phyloP scores from a whole-genome alignment of 1,284 basidiomycete species.

The Cutaneotrichosporon sp. region DNA sequence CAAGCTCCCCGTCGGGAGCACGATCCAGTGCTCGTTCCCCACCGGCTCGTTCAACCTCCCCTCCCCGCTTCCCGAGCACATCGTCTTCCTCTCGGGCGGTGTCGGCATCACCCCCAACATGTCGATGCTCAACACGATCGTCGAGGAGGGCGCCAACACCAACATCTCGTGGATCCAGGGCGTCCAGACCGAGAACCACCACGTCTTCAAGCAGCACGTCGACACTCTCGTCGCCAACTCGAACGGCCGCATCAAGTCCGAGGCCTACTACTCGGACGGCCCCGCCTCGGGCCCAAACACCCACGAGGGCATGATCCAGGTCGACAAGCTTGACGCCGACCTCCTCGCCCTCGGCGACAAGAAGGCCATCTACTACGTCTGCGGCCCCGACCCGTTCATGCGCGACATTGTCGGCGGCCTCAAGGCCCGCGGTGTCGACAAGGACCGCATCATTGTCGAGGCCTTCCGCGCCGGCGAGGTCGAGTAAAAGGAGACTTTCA shows the following conservation, averaged over 20 bases:
- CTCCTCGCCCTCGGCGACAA: conserved; percentile 30
- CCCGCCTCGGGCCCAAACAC: conserved; percentile 2
- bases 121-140: conserved; percentile 39
- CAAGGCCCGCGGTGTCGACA: conserved; percentile 28
- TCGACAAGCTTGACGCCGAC: conserved; percentile 21
- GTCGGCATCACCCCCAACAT: conserved; percentile 44
- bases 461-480: conserved; percentile 36
- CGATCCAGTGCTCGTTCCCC: conserved; percentile 35
- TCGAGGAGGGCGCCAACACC: conserved; percentile 10
- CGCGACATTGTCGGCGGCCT: conserved; percentile 23
- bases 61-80: conserved; percentile 25
- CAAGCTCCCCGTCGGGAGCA: conserved; percentile 31
- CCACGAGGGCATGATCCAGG: conserved; percentile 23
- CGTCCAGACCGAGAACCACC: conserved; percentile 15
- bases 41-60: conserved; percentile 40
- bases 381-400: conserved; percentile 42
- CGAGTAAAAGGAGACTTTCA: not conserved
- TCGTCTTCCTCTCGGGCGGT: conserved; percentile 45
- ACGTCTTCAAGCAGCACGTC: conserved; percentile 26
- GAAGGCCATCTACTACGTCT: conserved; percentile 36
- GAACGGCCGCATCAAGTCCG: conserved; percentile 26
- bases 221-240: conserved; percentile 19
- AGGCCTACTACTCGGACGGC: conserved; percentile 29
- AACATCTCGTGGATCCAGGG: conserved; percentile 31
- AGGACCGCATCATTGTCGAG: conserved; percentile 32